Conservation (phyloP, 2,329 filamentous ascomycete species). For the Scorias spongiosa region DNA sequence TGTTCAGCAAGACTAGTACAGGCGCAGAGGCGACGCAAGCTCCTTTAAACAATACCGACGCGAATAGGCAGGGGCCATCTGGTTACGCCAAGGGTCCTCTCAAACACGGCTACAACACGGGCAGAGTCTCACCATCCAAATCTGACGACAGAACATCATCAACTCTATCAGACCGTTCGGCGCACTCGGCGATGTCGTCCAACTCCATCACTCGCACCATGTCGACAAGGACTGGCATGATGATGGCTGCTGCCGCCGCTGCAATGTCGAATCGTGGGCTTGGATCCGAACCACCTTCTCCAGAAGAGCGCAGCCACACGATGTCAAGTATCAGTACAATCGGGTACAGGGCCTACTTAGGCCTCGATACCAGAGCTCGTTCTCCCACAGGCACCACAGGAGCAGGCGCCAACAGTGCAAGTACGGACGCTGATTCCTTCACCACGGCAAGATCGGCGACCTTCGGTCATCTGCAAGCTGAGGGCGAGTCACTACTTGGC, state of each 20-base stretch:
- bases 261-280: conserved; percentile 2
- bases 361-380: conserved; percentile 7
- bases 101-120: conserved; percentile 3
- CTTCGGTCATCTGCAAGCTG: conserved; percentile 33
- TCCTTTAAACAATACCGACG: neutral
- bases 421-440: conserved; percentile 32
- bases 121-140: conserved; percentile 30
- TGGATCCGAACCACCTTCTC: neutral
- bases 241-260: conserved; percentile 19
- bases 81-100: neutral
- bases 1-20: conserved; percentile 10
- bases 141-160: conserved; percentile 42
- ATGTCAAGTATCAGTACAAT: conserved; percentile 11
- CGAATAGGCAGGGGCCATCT: neutral
- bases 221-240: conserved; percentile 28
- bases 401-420: conserved; percentile 2
- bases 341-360: conserved; percentile 21
- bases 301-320: conserved; percentile 3
- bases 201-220: conserved; percentile 29
- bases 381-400: conserved; percentile 5
- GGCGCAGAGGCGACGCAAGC: neutral
- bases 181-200: conserved; percentile 26
- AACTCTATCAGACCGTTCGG: conserved; percentile 38
- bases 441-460: conserved; percentile 32
- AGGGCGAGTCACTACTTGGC: conserved; percentile 37